These are phyloP conservation scores for Erysimum cheiranthoides DNA, from an alignment of 345 rosid genomes.

Conservation along the genomic window DNA sequence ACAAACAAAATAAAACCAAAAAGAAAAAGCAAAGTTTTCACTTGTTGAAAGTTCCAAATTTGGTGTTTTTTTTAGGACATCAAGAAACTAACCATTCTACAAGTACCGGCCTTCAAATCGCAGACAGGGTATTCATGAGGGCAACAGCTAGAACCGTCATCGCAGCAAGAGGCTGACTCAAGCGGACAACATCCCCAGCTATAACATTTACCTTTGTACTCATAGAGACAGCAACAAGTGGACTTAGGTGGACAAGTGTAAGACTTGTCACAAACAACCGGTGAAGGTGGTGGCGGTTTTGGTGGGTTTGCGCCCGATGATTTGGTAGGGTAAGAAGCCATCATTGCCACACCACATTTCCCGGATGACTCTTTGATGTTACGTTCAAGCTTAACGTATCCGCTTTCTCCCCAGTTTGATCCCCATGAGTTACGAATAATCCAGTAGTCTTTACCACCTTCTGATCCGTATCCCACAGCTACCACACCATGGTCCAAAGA, in stretches of 20 bases:
- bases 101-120: conserved; percentile 65
- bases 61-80: no score
- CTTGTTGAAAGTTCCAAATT: no score
- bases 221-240: conserved; percentile 79
- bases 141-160: conserved; percentile 79
- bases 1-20: no score
- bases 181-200: conserved; percentile 93
- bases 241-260: conserved; percentile 62
- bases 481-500: conserved; percentile 46
- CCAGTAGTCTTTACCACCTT: conserved; percentile 42
- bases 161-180: conserved; percentile 88
- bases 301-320: conserved; percentile 70
- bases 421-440: conserved; percentile 51
- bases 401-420: conserved; percentile 46
- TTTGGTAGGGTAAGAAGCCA: conserved; percentile 48
- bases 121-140: conserved; percentile 79
- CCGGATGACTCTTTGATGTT: conserved; percentile 35
- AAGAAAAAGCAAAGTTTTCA: no score
- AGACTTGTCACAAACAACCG: conserved; percentile 65
- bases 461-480: conserved; percentile 44
- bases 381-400: conserved; percentile 44
- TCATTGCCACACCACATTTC: conserved; percentile 46
- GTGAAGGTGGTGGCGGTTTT: conserved; percentile 70
- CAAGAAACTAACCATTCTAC: conserved; percentile 67
- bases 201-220: conserved; percentile 62